These are phyloP conservation scores for Yarrowia sp. DNA, from an alignment of 805 yeast genomes.

Conservation along the genomic window DNA sequence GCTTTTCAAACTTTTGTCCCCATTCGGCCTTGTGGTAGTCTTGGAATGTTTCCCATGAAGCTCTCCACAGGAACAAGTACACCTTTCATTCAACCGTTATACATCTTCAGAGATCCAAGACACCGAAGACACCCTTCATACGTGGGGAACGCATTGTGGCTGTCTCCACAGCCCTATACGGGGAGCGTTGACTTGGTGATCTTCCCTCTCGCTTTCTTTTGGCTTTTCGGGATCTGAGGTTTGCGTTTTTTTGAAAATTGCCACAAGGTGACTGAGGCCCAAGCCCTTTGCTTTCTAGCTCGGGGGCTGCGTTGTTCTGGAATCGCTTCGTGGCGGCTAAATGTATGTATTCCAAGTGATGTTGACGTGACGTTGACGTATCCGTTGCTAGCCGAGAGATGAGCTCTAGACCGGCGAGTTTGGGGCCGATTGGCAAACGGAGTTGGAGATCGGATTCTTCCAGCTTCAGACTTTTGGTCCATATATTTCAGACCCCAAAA, in stretches of 20 bases:
- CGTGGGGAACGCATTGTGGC: conserved; percentile 9
- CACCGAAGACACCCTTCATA: conserved; percentile 8
- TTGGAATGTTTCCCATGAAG: too few species aligned
- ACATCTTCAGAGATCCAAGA: conserved; percentile 5
- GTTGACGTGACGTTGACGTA: conserved; percentile 17
- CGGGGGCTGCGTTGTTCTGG: conserved; percentile 1
- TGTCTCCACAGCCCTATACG: conserved; percentile 17
- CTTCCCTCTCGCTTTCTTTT: not conserved
- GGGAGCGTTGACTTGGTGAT: not conserved
- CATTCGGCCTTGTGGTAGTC: too few species aligned
- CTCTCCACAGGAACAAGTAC: too few species aligned
- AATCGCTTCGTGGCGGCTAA: conserved; percentile 5
- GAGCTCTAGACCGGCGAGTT: not conserved
- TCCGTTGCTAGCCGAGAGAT: conserved; percentile 13
- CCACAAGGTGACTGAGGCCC: not conserved
- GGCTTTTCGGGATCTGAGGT: not conserved
- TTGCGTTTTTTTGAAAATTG: not conserved
- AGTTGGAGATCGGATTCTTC: not conserved
- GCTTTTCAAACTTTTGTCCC: too few species aligned
- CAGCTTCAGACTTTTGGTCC: not conserved
- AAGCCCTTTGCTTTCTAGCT: not conserved
- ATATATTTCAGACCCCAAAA: not conserved
- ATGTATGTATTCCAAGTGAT: not conserved
- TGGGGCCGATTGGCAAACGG: not conserved
- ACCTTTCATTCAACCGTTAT: not conserved